Conservation (phyloP, 257 asterid genomes). For the Fraxinus quadrangulata region DNA sequence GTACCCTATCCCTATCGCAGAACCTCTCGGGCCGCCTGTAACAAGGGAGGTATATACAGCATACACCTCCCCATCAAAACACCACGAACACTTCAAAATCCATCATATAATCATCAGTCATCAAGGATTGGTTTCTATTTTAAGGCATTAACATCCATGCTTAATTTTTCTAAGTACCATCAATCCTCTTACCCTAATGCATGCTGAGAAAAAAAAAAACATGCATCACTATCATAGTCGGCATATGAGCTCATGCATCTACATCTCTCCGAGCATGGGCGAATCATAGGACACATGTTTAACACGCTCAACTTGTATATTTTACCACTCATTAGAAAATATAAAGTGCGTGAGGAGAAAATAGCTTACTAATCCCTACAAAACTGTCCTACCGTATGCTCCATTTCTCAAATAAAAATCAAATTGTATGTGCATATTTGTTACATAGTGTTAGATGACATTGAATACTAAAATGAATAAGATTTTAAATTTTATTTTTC, state of each 20-base stretch:
- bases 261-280: background rate
- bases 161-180: background rate
- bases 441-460: background rate
- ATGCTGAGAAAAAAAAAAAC: background rate
- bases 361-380: too few relatives aligned
- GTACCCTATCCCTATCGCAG: constrained; percentile 46
- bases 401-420: background rate
- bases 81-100: background rate
- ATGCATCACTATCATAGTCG: background rate
- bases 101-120: background rate
- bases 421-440: background rate
- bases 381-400: background rate
- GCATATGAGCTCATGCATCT: too few relatives aligned
- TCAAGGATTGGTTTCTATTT: background rate
- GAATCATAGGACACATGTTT: background rate
- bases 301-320: too few relatives aligned
- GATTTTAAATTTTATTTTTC: too few relatives aligned
- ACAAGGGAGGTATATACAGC: constrained; percentile 17
- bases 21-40: constrained; percentile 2
- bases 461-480: too few relatives aligned
- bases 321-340: too few relatives aligned
- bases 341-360: too few relatives aligned
- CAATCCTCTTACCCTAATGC: background rate
- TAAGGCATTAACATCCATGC: background rate
- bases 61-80: background rate